Evolutionary conservation across 306 rosid genomes (phyloP), one percentile per base, ranked within the genome.

Genomic region (Quercus bicolor): DNA sequence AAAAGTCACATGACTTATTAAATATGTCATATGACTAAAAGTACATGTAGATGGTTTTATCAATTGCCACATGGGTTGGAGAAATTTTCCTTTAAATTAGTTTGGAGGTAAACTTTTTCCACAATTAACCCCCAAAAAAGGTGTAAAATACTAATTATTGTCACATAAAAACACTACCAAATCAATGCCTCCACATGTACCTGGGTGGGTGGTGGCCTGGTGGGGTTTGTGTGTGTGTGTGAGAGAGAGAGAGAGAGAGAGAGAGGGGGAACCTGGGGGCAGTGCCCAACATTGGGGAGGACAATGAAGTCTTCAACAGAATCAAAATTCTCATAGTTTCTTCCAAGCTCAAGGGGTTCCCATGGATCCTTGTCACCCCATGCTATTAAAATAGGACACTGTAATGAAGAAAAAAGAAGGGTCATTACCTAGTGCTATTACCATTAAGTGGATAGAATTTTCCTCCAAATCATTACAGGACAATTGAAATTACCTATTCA

Each of bases 311-410:
- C 97, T 88, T 94, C 95, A 11, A 94, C 98, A 73, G 95, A 85
- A 76, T 88, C 91, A 73, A 92, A 92, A 53, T 84, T 85, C 72
- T 71, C 20, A 31, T 77, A 94, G 74, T 78, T 86, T 84, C 92
- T 78, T 82, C 98, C 98, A 72, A 91, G 85, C 66, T 92, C 93
- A 56, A 94, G 78, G 53, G 98, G 97, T 86, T 94, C 98, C 98
- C 98, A 94, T 23, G 98, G 98, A 87, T 94, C 98, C 87, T 92
- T 94, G 85, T 92, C 98, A 75, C 98, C 98, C 98, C 98, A 94
- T 48, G 83, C 97, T 79, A 94, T 89, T 87, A 92, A 62, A 83
- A 94, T 90, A 4, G 98, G 98, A 80, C 97, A 92, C 98, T 94
- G 86, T 73, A 79, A 76, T 79, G 45, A 77, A 71, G 68, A 80